Percentiles rank a stretch among this genome's conserved stretches.
These are phyloP conservation scores for Castanopsis chinensis DNA, from an alignment of 306 rosid genomes.

Conservation along the genomic window DNA sequence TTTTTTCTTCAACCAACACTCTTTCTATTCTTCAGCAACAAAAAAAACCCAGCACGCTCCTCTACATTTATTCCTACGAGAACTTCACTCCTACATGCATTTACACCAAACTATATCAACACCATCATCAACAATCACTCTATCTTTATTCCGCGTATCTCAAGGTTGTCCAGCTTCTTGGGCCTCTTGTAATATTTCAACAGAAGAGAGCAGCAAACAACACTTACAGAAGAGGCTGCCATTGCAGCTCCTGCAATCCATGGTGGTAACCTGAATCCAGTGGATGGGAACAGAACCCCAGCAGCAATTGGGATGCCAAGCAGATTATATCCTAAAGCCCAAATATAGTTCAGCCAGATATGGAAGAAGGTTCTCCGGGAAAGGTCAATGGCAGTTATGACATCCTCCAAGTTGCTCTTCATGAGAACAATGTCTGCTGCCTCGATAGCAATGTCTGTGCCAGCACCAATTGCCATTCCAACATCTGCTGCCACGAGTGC, in stretches of 20 bases:
- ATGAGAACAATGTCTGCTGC: conserved; percentile 87
- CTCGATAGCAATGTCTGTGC: conserved; percentile 87
- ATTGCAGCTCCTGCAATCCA: conserved; percentile 96
- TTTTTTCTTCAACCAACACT: neutral
- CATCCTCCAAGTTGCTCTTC: conserved; percentile 83
- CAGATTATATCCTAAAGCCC: conserved; percentile 80
- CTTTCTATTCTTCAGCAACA: rapidly evolving
- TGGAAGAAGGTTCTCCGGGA: conserved; percentile 62
- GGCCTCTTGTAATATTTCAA: conserved; percentile 70
- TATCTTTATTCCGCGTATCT: conserved; percentile 44
- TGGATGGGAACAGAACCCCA: conserved; percentile 58
- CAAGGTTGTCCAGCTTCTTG: conserved; percentile 44
- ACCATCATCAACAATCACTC: conserved; percentile 24
- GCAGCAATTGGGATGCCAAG: conserved; percentile 84
- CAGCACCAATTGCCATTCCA: conserved; percentile 89
- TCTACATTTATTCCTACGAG: neutral
- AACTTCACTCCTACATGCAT: neutral
- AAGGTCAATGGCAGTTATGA: conserved; percentile 73
- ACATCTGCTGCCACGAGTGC: conserved; percentile 82
- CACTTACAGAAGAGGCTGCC: conserved; percentile 94
- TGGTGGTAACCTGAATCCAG: conserved; percentile 65
- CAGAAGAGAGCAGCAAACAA: conserved; percentile 77
- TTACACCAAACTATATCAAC: neutral
- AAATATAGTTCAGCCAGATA: conserved; percentile 66
- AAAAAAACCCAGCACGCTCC: neutral